These are phyloP conservation scores for Ceratobasidium sp. DNA, from an alignment of 1,284 basidiomycete species.

Conservation along the genomic window DNA sequence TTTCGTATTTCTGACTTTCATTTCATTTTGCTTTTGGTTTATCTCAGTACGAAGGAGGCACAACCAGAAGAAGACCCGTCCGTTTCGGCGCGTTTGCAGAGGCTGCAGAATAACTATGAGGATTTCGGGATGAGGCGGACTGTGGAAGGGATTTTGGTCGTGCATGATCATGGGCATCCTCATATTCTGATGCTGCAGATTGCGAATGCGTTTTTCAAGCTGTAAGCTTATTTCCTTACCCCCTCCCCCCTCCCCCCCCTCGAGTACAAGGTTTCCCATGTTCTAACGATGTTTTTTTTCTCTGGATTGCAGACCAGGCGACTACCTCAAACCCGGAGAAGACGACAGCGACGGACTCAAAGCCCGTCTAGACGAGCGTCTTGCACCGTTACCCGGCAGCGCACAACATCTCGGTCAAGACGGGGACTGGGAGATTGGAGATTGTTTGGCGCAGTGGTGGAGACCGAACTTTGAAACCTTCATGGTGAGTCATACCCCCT, in stretches of 20 bases:
- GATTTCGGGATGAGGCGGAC: conserved; percentile 95
- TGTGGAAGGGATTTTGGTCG: conserved; percentile 96
- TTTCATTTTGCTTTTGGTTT: not conserved
- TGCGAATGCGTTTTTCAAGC: conserved; percentile 98
- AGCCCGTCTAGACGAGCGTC: conserved; percentile 86
- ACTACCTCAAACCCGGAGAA: conserved; percentile 96
- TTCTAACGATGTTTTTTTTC: too few species aligned
- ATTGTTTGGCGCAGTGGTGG: conserved; percentile 97
- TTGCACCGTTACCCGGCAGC: conserved; percentile 79
- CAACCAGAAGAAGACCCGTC: conserved; percentile 98
- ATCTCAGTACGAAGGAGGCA: conserved; percentile 84
- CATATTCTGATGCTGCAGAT: conserved; percentile 98
- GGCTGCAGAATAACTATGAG: conserved; percentile 96
- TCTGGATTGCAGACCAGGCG: conserved; percentile 80
- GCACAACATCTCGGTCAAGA: conserved; percentile 76
- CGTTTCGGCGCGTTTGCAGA: conserved; percentile 88
- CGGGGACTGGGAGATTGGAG: conserved; percentile 95
- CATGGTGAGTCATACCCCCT: conserved; percentile 74
- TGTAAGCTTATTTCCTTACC: too few species aligned
- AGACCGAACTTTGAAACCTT: conserved; percentile 98
- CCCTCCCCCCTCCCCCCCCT: too few species aligned
- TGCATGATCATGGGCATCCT: conserved; percentile 94
- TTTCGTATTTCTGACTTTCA: not conserved
- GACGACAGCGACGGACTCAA: conserved; percentile 93
- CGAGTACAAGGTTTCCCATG: too few species aligned